Evolutionary conservation across 2,329 filamentous ascomycete genomes (phyloP), one percentile per base, ranked within the genome.

Genomic region (Colletotrichum siamense): DNA sequence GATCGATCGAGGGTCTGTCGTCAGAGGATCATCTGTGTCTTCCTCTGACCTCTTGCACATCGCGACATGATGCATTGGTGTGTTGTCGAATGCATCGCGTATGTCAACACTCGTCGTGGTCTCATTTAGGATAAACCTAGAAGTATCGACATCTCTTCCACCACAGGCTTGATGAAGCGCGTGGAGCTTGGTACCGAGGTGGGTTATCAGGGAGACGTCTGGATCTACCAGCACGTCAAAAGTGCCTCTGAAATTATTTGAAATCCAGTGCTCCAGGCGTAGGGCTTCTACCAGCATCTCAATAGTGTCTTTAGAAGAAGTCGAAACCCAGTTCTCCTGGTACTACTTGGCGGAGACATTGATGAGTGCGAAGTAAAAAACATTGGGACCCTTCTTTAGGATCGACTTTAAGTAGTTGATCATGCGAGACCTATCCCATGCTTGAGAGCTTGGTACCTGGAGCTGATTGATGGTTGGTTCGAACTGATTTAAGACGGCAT

Each of bases 391-490:
- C 44, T 49, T 4, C 0, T 22, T 49, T 22, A 49, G 44, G 1
- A 49, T 49, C 44, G n/a, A 22, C 1, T 49, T 22, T 12, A 49
- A 22, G 44, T 49, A 49, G 10, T 22, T 12, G 2, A 49, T 3
- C 44, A 49, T 49, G 18, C 44, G 18, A 49, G 0, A 22, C 9
- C 0, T 3, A 49, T n/a, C 0, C 44, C 18, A 1, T 49, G 18
- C 44, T 0, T 3, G 6, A 6, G 44, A 49, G 3, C 44, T 49
- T 49, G 44, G 6, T 3, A 22, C 0, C n/a, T 22, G 0, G 44
- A 49, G 44, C 0, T n/a, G 44, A 7, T 49, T 49, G 44, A 49
- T 49, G 44, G n/a, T n/a, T 22, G n/a, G 44, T 49, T 49, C 44
- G n/a, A 49, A 49, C 44, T 49, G 44, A 12, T 49, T 22, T 1